Evolutionary conservation across 2,329 filamentous ascomycete genomes (phyloP).

Genomic region (Venturia carpophila): DNA sequence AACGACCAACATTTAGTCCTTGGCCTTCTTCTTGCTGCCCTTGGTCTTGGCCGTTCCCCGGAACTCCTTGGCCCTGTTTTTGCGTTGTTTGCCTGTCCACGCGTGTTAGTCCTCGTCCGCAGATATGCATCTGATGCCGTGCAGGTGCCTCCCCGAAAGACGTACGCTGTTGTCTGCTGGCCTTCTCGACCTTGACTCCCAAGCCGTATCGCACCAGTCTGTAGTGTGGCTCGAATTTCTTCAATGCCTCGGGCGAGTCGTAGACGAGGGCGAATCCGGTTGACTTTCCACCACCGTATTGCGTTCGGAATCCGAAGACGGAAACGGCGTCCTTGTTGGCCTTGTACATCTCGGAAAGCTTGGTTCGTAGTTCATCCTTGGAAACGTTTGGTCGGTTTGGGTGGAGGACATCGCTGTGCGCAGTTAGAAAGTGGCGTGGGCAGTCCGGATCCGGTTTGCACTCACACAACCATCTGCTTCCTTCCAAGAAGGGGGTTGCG

Average conservation of each 20-base stretch:
- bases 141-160: constrained; percentile 31
- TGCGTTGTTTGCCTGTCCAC: constrained; percentile 92
- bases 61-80: constrained; percentile 99
- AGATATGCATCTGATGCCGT: background rate
- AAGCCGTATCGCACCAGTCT: constrained; percentile 89
- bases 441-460: background rate
- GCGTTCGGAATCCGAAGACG: constrained; percentile 97
- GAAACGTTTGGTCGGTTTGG: constrained; percentile 96
- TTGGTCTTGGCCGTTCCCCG: constrained; percentile 97
- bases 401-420: constrained; percentile 90
- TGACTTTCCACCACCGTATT: constrained; percentile 99
- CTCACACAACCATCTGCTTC: constrained; percentile 55
- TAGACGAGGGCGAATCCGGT: constrained; percentile 98
- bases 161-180: constrained; percentile 98
- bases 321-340: constrained; percentile 94
- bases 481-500: constrained; percentile 97
- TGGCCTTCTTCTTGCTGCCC: constrained; percentile 76
- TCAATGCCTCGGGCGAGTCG: constrained; percentile 95
- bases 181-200: constrained; percentile 92
- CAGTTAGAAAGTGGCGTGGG: constrained; percentile 3
- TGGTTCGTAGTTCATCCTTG: constrained; percentile 96
- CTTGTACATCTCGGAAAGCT: constrained; percentile 96
- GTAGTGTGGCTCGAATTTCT: constrained; percentile 99
- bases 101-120: constrained; percentile 15
- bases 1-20: constrained; percentile 5